These are phyloP conservation scores for Poronia punctata DNA, from an alignment of 495 filamentous ascomycete genomes.

Conservation along the genomic window DNA sequence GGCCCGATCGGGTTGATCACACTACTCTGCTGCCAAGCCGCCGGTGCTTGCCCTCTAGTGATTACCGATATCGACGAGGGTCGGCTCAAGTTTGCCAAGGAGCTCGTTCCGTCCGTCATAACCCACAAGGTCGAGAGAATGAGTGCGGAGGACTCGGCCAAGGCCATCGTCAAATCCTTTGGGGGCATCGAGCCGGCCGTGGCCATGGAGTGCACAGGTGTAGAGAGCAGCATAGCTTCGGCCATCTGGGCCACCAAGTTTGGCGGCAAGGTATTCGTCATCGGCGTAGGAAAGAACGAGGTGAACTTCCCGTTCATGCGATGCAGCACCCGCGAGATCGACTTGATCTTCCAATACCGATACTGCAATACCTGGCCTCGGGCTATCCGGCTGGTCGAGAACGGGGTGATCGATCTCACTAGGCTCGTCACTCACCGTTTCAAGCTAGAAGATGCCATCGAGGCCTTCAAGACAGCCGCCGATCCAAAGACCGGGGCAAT, in stretches of 20 bases:
- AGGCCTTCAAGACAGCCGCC: conserved; percentile 81
- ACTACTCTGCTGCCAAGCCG: conserved; percentile 70
- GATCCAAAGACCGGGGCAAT: conserved; percentile 90
- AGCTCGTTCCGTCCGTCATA: conserved; percentile 61
- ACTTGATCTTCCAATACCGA: conserved; percentile 91
- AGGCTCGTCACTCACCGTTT: conserved; percentile 85
- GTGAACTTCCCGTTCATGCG: conserved; percentile 93
- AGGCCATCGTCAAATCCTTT: conserved; percentile 56
- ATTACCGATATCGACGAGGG: conserved; percentile 91
- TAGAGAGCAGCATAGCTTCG: conserved; percentile 78
- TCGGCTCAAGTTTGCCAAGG: conserved; percentile 73
- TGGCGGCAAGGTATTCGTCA: conserved; percentile 88
- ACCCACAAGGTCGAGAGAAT: conserved; percentile 70
- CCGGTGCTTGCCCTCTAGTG: conserved; percentile 77
- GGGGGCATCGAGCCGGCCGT: conserved; percentile 69
- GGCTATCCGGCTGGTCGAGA: conserved; percentile 80
- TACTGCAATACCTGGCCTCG: conserved; percentile 94
- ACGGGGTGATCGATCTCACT: conserved; percentile 69
- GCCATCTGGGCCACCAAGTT: conserved; percentile 87
- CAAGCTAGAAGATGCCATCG: conserved; percentile 72
- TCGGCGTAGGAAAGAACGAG: conserved; percentile 89
- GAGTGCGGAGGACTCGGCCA: conserved; percentile 63
- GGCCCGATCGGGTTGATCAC: conserved; percentile 88
- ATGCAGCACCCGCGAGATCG: conserved; percentile 81
- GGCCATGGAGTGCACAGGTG: conserved; percentile 83